Evolutionary conservation across 129 eudicot species (phyloP), one percentile per base, ranked within the genome.

Genomic region (Helianthus tuberosus): DNA sequence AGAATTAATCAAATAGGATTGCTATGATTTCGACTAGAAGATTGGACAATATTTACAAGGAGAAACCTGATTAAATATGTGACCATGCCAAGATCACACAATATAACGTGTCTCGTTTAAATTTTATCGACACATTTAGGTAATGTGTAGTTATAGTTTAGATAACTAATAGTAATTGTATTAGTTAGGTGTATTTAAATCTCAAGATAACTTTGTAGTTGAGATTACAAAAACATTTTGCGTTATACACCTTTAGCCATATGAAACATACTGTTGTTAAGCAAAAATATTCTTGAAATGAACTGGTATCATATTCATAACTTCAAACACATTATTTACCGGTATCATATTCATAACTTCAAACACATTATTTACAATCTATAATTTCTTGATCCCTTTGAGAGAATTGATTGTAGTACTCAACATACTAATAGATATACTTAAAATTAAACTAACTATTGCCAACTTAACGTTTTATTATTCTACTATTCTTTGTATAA

Each of bases 51-150:
- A 44, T 39, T 63, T 50, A 64, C 67, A 7, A 53, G 73, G 67
- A 29, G 43, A 71, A 71, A 70, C 72, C 51, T 20, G 59, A 72
- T 63, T 64, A 71, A 51, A 64, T n/a, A 29, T 53, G 43, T 12
- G 66, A 54, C 39, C 39, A 38, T 15, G 52, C 63, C 64, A 72
- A 79, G 78, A 54, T 54, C 78, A 79, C 65, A 49, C 25, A 43
- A 41, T 16, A 20, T 60, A 32, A 5, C 10, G 16, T 69, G 58
- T 70, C 23, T n/a, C 8, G 65, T 63, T 77, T 39, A 10, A 52
- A 14, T 43, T 39, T 52, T 75, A 41, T 69, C 10, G 54, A 77
- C 70, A 77, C 10, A 70, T 77, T 61, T 69, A 77, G 58, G 64
- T 69, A 77, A 49, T 49, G 65, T 60, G 64, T 29, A 17, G 74